Evolutionary conservation across 768 basidiomycete genomes (phyloP), one percentile per base, ranked within the genome.

Genomic region (Trametes meyenii): DNA sequence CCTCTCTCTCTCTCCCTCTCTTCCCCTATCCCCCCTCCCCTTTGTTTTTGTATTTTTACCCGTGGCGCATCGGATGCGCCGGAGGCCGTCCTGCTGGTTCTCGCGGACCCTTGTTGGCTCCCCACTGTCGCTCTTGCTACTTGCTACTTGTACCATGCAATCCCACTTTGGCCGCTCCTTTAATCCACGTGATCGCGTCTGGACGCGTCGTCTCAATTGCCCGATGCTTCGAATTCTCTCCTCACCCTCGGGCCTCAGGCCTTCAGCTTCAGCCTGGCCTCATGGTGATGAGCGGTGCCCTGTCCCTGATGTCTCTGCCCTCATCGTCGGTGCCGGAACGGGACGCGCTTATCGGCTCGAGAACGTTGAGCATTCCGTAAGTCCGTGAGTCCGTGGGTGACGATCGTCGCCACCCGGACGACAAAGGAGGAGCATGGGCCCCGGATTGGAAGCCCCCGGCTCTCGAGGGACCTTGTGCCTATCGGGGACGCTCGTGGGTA

Each of bases 11-110:
- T 8, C 29, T 33, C 29, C 8, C 29, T 8, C 29, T 8, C 29
- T 33, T 8, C 8, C 29, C 29, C 8, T 33, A n/a, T 33, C 29
- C 29, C 29, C 29, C 29, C 8, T 8, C 8, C 29, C 29, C 8
- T 33, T 33, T 33, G 29, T 33, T 33, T 24, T 33, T 63, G 62
- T 63, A 63, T 63, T 50, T 49, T 50, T 63, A 58, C 35, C 49
- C 52, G 8, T 50, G 33, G 43, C 55, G 55, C 60, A 33, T 33
- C 29, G 29, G 55, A 40, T 21, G 54, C 40, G 43, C 55, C 42
- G 19, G 49, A 58, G 50, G 55, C 48, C 42, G 55, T 56, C 55
- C 42, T 45, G 43, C 53, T 50, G 49, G 55, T 42, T 55, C 61
- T 43, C 49, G 35, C 55, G 35, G 50, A 49, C 33, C 44, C 19